These are phyloP conservation scores for Syzygium jambos DNA, from an alignment of 345 rosid genomes.

Conservation along the genomic window DNA sequence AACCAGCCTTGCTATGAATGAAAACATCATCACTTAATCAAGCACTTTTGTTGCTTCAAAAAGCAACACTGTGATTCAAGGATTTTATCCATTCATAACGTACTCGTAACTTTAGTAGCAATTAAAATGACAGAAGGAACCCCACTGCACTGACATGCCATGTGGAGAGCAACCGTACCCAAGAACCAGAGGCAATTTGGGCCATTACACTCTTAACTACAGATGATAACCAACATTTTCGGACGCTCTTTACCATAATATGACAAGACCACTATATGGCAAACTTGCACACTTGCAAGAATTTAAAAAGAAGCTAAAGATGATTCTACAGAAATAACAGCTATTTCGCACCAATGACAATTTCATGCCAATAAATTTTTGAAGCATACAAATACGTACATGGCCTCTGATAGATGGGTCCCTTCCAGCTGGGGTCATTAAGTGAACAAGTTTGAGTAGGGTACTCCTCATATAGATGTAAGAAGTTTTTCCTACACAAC, in stretches of 20 bases:
- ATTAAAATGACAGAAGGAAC: background rate
- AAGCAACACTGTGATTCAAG: background rate
- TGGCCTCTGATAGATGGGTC: constrained; percentile 23
- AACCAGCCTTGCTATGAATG: background rate
- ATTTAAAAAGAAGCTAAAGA: background rate
- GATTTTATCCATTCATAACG: background rate
- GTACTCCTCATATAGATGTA: constrained; percentile 42
- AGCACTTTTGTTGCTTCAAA: background rate
- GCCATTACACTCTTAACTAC: background rate
- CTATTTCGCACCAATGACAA: background rate
- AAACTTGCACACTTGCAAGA: background rate
- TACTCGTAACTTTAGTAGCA: background rate
- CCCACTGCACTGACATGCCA: background rate
- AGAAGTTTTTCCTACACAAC: constrained; percentile 50
- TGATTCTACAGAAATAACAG: background rate
- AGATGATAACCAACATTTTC: background rate
- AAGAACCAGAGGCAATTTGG: background rate
- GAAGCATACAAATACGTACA: constrained; percentile 33
- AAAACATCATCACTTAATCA: background rate
- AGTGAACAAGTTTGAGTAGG: constrained; percentile 55
- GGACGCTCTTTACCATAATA: background rate
- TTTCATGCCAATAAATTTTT: background rate
- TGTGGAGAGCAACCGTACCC: background rate
- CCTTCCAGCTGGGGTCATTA: constrained; percentile 31
- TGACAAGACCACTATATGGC: background rate